Percentiles rank a stretch among this genome's conserved stretches.
Conservation (phyloP, 108 stramenopile genomes). For the Fragilariopsis cylindrus region DNA sequence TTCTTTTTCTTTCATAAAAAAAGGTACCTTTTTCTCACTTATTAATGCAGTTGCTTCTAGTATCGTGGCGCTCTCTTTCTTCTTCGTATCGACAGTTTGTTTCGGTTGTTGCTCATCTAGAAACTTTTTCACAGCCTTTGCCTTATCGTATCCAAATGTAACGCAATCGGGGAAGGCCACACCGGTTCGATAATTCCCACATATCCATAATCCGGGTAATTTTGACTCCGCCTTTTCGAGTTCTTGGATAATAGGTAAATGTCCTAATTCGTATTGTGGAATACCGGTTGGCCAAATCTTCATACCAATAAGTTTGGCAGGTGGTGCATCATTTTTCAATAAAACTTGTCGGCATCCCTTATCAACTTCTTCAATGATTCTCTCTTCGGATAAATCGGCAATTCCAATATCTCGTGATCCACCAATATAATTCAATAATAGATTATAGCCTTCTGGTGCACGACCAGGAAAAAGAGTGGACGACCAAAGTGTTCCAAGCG, state of each 20-base stretch:
- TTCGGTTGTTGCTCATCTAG: constrained; percentile 34
- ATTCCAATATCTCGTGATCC: constrained; percentile 92
- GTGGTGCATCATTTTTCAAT: constrained; percentile 78
- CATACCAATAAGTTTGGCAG: constrained; percentile 81
- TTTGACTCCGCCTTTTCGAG: constrained; percentile 35
- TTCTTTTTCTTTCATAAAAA: constrained; percentile 22
- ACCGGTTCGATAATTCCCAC: constrained; percentile 93
- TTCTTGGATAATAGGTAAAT: constrained; percentile 51
- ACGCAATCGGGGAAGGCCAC: constrained; percentile 97
- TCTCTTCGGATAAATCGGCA: constrained; percentile 77
- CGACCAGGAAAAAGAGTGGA: constrained; percentile 95
- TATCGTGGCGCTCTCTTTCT: constrained; percentile 5
- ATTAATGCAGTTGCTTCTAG: background rate
- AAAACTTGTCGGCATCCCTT: constrained; percentile 81
- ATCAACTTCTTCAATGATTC: constrained; percentile 89
- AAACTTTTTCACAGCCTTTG: constrained; percentile 67
- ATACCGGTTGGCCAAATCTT: constrained; percentile 95
- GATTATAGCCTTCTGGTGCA: constrained; percentile 82
- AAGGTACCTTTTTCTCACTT: constrained; percentile 9
- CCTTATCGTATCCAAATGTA: constrained; percentile 88
- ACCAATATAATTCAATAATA: constrained; percentile 95
- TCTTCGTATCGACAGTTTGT: background rate
- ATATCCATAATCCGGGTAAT: constrained; percentile 77
- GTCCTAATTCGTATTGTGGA: constrained; percentile 53
- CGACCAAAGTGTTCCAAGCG: constrained; percentile 92